phyloP scores from a whole-genome alignment of 2,329 filamentous ascomycete genomes.

The Colletotrichum agaves region DNA sequence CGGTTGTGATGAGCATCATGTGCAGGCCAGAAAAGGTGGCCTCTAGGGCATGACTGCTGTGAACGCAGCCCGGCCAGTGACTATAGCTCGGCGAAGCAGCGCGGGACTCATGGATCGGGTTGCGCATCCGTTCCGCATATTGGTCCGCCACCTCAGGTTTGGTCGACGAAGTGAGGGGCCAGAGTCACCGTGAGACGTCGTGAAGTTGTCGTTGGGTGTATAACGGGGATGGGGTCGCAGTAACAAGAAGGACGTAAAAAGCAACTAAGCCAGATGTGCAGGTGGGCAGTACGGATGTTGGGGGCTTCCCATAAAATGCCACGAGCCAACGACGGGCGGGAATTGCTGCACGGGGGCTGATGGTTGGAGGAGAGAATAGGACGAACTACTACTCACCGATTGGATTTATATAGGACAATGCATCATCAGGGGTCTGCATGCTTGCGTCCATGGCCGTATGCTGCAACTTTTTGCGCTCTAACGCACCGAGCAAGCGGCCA shows the following conservation, averaged over 20 bases:
- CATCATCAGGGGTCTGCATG: conserved; percentile 60
- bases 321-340: conserved; percentile 58
- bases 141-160: background rate
- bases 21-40: background rate
- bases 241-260: conserved; percentile 12
- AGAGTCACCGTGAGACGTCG: background rate
- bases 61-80: background rate
- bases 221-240: conserved; percentile 36
- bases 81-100: background rate
- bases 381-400: conserved; percentile 61
- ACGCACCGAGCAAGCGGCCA: conserved; percentile 36
- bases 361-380: conserved; percentile 54
- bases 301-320: conserved; percentile 46
- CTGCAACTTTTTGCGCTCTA: conserved; percentile 35
- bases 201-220: background rate
- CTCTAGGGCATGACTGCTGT: background rate
- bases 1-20: background rate
- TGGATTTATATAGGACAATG: conserved; percentile 62
- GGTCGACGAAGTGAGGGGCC: background rate
- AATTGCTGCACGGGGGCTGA: conserved; percentile 59
- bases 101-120: conserved; percentile 1
- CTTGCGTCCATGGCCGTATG: conserved; percentile 49
- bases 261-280: conserved; percentile 31
- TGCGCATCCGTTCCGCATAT: conserved; percentile 15
- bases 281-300: conserved; percentile 19